These are phyloP conservation scores for Penicillium pulvis DNA, from an alignment of 495 filamentous ascomycete species.

Conservation along the genomic window DNA sequence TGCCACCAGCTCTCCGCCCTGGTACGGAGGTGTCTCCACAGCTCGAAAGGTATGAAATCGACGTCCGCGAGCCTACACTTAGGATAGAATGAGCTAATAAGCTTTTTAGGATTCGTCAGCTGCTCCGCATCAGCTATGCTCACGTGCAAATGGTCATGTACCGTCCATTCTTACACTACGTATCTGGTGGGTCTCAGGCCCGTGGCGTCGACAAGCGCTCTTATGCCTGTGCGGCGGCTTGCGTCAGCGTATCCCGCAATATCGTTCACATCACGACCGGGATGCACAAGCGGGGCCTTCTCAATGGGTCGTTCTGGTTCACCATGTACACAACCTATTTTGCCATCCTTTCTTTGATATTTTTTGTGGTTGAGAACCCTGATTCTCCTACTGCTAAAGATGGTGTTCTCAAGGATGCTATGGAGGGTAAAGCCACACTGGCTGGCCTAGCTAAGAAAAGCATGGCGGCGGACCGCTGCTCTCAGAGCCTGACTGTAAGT, in stretches of 20 bases:
- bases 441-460: slow-evolving; percentile 77
- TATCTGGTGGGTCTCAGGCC: slow-evolving; percentile 67
- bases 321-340: slow-evolving; percentile 96
- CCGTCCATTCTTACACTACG: slow-evolving; percentile 92
- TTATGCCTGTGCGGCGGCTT: slow-evolving; percentile 90
- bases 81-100: slow-evolving; percentile 9
- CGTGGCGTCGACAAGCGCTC: slow-evolving; percentile 80
- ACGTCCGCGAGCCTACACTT: neutral
- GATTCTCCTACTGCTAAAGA: slow-evolving; percentile 70
- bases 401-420: slow-evolving; percentile 80
- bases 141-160: slow-evolving; percentile 96
- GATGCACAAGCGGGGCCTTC: slow-evolving; percentile 79
- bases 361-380: slow-evolving; percentile 88
- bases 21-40: slow-evolving; percentile 72
- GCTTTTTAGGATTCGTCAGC: slow-evolving; percentile 70
- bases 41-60: slow-evolving; percentile 66
- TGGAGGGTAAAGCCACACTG: slow-evolving; percentile 80
- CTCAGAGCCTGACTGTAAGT: slow-evolving; percentile 69
- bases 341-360: slow-evolving; percentile 84
- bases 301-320: slow-evolving; percentile 95
- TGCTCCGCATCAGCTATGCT: slow-evolving; percentile 83
- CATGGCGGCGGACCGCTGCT: slow-evolving; percentile 84
- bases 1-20: slow-evolving; percentile 74
- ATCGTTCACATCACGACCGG: slow-evolving; percentile 90
- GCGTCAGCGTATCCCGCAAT: slow-evolving; percentile 88